These are phyloP conservation scores for Xylariomycetidae sp. DNA, from an alignment of 2,329 filamentous ascomycete genomes.

Conservation along the genomic window DNA sequence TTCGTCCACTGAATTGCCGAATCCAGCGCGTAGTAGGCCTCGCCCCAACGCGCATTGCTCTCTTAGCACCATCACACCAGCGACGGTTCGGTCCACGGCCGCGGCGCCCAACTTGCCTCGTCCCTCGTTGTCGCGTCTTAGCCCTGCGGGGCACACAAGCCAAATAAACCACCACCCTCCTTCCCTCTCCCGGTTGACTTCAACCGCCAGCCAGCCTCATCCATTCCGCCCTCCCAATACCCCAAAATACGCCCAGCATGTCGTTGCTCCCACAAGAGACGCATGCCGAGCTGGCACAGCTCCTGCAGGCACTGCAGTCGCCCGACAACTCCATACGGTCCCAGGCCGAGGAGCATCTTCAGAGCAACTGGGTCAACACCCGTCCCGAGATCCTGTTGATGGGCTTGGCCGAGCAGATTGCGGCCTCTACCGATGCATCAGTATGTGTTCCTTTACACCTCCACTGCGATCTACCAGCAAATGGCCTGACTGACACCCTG, in stretches of 20 bases:
- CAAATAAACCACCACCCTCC: slow-evolving; percentile 2
- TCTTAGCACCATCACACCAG: too few relatives aligned
- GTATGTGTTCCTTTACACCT: slow-evolving; percentile 42
- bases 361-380: slow-evolving; percentile 78
- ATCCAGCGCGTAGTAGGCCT: too few relatives aligned
- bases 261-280: slow-evolving; percentile 81
- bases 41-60: too few relatives aligned
- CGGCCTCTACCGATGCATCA: slow-evolving; percentile 64
- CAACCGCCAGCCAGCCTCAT: too few relatives aligned
- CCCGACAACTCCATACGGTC: slow-evolving; percentile 81
- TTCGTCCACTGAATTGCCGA: too few relatives aligned
- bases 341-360: slow-evolving; percentile 83
- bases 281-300: slow-evolving; percentile 75
- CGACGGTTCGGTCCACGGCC: too few relatives aligned
- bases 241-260: slow-evolving; percentile 43
- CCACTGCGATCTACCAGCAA: slow-evolving; percentile 1
- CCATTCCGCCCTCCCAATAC: slow-evolving; percentile 3
- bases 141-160: slow-evolving; percentile 17
- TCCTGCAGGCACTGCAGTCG: slow-evolving; percentile 83
- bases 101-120: not conserved
- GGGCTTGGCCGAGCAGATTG: slow-evolving; percentile 89
- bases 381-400: slow-evolving; percentile 86
- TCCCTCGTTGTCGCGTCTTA: slow-evolving; percentile 10
- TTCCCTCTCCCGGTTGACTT: slow-evolving; percentile 1
- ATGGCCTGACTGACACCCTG: slow-evolving; percentile 3